These are phyloP conservation scores for Pilatotrama ljubarskyi DNA, from an alignment of 768 basidiomycete genomes.

Conservation along the genomic window DNA sequence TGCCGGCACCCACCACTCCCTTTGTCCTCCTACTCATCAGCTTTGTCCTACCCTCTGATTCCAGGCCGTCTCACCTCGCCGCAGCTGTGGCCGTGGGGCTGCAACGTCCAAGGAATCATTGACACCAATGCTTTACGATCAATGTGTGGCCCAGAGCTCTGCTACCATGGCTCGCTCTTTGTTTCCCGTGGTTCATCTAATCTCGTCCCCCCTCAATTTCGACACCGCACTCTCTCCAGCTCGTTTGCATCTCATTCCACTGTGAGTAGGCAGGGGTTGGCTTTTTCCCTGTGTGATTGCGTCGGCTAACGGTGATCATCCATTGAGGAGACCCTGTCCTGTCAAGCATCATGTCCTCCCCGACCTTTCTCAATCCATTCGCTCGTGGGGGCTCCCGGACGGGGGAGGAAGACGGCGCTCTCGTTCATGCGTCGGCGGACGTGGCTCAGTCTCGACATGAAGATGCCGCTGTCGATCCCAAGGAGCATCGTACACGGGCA, in stretches of 20 bases:
- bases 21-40: background rate
- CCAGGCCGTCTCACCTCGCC: background rate
- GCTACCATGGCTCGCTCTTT: background rate
- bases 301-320: background rate
- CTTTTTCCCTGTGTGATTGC: background rate
- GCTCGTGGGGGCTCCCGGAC: background rate
- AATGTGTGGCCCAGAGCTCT: background rate
- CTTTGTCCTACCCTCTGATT: background rate
- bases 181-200: constrained; percentile 5
- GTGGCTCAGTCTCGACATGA: background rate
- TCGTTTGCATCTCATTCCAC: too few species aligned
- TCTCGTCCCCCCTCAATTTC: background rate
- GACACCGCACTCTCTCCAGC: background rate
- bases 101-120: background rate
- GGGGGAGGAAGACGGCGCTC: background rate
- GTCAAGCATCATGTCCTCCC: background rate
- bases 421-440: background rate
- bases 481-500: background rate
- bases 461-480: background rate
- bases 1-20: background rate
- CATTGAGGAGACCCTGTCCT: background rate
- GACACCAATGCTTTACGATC: background rate
- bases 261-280: background rate
- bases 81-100: background rate
- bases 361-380: constrained; percentile 9